Conservation (phyloP, 192 early-diverging fungal species). For the Coemansia reversa region DNA sequence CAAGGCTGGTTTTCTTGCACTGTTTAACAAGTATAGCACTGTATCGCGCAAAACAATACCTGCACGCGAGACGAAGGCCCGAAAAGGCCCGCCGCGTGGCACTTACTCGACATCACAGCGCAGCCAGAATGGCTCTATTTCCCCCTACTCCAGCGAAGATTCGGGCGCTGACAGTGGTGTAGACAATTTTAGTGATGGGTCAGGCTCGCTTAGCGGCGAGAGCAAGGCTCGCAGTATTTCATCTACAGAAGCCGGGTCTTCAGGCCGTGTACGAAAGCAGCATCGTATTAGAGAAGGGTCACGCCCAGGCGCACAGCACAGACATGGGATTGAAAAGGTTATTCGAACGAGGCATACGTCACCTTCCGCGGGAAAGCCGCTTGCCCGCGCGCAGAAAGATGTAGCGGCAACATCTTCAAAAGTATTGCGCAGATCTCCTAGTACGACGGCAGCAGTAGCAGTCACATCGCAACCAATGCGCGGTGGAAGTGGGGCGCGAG, state of each 20-base stretch:
- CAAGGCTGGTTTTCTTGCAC: constrained; percentile 27
- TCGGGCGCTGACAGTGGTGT: constrained; percentile 12
- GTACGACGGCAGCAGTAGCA: too few relatives aligned
- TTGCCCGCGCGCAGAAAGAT: constrained; percentile 4
- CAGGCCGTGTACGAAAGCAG: not conserved
- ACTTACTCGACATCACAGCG: constrained; percentile 16
- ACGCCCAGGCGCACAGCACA: not conserved
- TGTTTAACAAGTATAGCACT: constrained; percentile 35
- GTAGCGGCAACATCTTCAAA: not conserved
- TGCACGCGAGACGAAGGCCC: constrained; percentile 37
- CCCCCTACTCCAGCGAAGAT: constrained; percentile 12
- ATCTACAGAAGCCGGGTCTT: constrained; percentile 9
- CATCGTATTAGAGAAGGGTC: not conserved
- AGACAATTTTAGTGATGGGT: constrained; percentile 13
- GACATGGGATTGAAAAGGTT: not conserved
- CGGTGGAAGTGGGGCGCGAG: too few relatives aligned
- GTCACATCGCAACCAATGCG: too few relatives aligned
- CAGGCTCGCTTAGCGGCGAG: constrained; percentile 1
- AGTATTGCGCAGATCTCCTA: constrained; percentile 1
- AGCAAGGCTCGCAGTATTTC: constrained; percentile 13
- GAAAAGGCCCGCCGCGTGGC: constrained; percentile 39
- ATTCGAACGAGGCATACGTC: not conserved
- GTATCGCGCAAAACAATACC: constrained; percentile 47
- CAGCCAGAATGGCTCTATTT: not conserved
- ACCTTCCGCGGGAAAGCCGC: not conserved